Conservation (phyloP, 257 asterid genomes). For the Solanum ossicruentum region DNA sequence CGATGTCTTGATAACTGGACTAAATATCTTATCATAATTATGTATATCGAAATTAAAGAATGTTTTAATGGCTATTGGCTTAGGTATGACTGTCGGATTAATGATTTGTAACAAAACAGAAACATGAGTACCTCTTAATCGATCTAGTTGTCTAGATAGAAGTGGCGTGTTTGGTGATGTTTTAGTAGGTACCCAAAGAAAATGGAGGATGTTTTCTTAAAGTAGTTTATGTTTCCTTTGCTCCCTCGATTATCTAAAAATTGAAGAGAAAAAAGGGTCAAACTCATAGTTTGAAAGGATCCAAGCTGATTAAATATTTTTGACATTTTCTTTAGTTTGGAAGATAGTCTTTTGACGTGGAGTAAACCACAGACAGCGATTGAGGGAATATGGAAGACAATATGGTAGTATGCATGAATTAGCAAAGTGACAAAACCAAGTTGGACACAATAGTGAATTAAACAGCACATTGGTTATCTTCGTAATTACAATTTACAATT, state of each 20-base stretch:
- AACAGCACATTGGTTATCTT: not conserved
- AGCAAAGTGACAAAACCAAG: not conserved
- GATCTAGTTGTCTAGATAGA: not conserved
- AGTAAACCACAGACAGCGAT: not conserved
- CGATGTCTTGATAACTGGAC: not conserved
- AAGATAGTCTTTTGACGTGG: not conserved
- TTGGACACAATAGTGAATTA: not conserved
- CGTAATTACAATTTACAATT: too few relatives aligned
- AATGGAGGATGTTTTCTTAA: not conserved
- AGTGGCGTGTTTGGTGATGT: not conserved
- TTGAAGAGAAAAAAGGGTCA: conserved; percentile 15
- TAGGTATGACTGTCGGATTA: not conserved
- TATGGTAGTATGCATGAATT: too few relatives aligned
- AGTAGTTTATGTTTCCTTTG: not conserved
- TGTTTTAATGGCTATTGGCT: not conserved
- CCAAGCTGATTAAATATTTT: conserved; percentile 1
- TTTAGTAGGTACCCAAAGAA: not conserved
- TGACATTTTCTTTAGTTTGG: not conserved
- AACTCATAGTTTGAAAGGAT: conserved; percentile 42
- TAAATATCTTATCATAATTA: not conserved
- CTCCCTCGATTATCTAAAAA: not conserved
- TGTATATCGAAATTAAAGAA: not conserved
- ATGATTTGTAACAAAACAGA: not conserved
- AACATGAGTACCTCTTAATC: not conserved
- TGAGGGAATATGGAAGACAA: not conserved